A percentile compares a stretch with the other conserved stretches of the same genome.
Conservation (phyloP, 129 eudicot genomes). For the Logfia minima region DNA sequence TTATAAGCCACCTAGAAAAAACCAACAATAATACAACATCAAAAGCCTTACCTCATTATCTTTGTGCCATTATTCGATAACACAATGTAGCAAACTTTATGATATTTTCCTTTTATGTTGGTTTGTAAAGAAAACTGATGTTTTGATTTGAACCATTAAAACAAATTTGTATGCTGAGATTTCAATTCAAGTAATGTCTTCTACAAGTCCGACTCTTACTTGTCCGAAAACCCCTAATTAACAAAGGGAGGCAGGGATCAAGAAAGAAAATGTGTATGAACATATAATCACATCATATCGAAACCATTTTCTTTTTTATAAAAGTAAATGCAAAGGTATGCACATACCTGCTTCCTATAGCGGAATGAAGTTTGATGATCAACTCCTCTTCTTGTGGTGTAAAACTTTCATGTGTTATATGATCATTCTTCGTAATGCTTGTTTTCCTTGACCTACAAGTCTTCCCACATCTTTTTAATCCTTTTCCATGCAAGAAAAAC, state of each 20-base stretch:
- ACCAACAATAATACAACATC: background rate
- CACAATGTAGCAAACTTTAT: background rate
- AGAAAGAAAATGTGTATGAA: background rate
- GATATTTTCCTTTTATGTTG: background rate
- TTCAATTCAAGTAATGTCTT: background rate
- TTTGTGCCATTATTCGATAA: background rate
- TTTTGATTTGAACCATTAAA: background rate
- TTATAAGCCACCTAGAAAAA: constrained; percentile 68
- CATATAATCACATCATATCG: background rate
- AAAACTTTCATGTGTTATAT: constrained; percentile 51
- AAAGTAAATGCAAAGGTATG: background rate
- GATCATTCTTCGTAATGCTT: constrained; percentile 45
- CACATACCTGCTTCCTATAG: constrained; percentile 82
- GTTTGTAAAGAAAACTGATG: background rate
- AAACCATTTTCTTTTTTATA: background rate
- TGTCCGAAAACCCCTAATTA: background rate
- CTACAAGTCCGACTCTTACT: background rate
- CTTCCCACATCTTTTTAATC: constrained; percentile 67
- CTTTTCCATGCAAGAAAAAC: constrained; percentile 32
- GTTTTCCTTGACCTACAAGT: constrained; percentile 60
- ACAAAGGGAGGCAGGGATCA: background rate
- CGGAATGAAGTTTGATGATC: constrained; percentile 84
- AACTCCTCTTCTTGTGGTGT: constrained; percentile 87
- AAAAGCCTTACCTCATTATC: background rate
- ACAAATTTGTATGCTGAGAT: background rate